Percentiles rank a stretch among this genome's conserved stretches.
These are phyloP conservation scores for Blastocystis sp. DNA, from an alignment of 352 stramenopile species.

Conservation along the genomic window DNA sequence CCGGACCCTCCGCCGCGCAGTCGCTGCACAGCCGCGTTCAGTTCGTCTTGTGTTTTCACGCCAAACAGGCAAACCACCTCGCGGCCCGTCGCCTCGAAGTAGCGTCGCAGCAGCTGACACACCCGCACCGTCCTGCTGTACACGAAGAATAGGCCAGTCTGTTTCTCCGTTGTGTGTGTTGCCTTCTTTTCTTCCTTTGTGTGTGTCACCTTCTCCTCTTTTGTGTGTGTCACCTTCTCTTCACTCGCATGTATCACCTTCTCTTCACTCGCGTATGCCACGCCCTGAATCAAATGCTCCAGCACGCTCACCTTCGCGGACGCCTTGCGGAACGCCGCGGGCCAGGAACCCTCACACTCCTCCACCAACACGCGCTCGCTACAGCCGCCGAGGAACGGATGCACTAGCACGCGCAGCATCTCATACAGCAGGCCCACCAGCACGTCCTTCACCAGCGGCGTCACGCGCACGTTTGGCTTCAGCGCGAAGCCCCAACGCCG, in stretches of 20 bases:
- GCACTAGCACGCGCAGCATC: constrained; percentile 11
- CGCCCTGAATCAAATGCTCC: constrained; percentile 8
- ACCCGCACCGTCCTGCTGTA: background rate
- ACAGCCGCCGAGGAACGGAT: constrained; percentile 59
- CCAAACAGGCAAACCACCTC: constrained; percentile 31
- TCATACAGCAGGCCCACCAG: constrained; percentile 7
- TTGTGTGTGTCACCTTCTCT: background rate
- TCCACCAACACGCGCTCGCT: background rate
- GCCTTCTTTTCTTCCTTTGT: background rate
- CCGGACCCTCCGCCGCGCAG: background rate
- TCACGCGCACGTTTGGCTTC: background rate
- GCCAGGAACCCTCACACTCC: background rate
- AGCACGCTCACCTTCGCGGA: constrained; percentile 3
- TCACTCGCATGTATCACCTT: background rate
- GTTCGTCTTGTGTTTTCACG: constrained; percentile 22
- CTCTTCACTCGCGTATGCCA: background rate
- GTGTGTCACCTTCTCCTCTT: background rate
- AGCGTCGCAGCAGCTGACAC: background rate
- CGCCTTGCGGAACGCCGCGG: background rate
- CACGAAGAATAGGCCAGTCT: background rate
- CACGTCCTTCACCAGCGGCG: background rate
- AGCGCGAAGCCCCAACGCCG: constrained; percentile 43
- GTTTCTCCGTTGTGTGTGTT: background rate
- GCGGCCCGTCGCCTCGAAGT: background rate
- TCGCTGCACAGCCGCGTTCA: background rate